phyloP scores from a whole-genome alignment of 2,329 filamentous ascomycete species.

The Macroventuria anomochaeta region DNA sequence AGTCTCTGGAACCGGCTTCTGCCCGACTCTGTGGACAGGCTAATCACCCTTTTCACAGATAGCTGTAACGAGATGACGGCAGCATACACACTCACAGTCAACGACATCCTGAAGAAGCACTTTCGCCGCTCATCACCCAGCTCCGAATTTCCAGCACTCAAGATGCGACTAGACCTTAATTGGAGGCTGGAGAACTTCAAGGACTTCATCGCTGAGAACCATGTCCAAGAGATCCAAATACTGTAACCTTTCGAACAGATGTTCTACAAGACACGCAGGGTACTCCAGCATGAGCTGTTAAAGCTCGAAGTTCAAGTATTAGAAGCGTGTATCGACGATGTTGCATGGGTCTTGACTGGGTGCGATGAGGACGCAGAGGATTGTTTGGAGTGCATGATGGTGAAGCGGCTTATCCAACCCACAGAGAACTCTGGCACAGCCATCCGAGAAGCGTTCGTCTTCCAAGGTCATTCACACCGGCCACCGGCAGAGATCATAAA shows the following conservation, averaged over 20 bases:
- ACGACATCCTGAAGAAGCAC: not conserved
- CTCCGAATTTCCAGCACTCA: not conserved
- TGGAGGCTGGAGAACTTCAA: not conserved
- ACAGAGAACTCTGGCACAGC: not conserved
- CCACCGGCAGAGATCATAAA: too few species aligned
- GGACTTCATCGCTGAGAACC: not conserved
- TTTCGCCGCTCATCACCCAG: not conserved
- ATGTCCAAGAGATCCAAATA: not conserved
- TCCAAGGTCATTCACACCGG: not conserved
- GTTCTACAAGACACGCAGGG: not conserved
- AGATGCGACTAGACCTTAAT: not conserved
- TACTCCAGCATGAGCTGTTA: not conserved
- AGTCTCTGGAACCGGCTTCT: not conserved
- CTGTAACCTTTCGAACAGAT: not conserved
- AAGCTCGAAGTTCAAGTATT: not conserved
- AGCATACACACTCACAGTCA: not conserved
- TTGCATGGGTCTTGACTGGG: not conserved
- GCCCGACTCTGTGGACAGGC: not conserved
- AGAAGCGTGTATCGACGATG: not conserved
- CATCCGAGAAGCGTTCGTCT: not conserved
- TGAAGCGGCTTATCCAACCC: not conserved
- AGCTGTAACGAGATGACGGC: conserved; percentile 1
- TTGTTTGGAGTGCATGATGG: not conserved
- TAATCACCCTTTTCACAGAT: not conserved
- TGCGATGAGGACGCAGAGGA: not conserved